A percentile compares a stretch with the other conserved stretches of the same genome.
Conservation (phyloP, 768 basidiomycete genomes). For the Mrakia blollopis region DNA sequence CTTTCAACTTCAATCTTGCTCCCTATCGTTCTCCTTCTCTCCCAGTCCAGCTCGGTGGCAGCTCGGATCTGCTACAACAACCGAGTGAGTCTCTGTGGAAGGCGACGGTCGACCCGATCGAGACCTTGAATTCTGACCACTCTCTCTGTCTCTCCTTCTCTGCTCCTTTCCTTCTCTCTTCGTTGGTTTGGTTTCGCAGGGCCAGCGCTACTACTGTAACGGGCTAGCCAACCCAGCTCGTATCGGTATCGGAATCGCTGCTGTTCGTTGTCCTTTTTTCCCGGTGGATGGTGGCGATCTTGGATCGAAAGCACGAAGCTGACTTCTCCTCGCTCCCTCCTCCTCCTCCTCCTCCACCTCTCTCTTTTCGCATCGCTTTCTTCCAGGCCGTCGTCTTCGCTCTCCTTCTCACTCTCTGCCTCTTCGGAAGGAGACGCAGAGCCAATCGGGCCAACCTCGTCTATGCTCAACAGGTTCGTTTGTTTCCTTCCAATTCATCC, state of each 20-base stretch:
- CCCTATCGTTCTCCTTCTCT: neutral
- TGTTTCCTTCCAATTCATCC: too few species aligned
- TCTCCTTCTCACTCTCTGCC: neutral
- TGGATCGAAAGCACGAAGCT: neutral
- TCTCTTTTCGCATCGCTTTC: neutral
- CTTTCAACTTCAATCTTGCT: neutral
- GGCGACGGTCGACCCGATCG: neutral
- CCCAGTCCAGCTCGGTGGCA: neutral
- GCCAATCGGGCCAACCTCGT: constrained; percentile 11
- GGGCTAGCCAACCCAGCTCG: constrained; percentile 39
- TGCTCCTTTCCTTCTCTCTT: neutral
- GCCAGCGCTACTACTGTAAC: constrained; percentile 35
- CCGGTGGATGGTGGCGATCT: neutral
- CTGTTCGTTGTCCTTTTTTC: constrained; percentile 12
- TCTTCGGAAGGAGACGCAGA: neutral
- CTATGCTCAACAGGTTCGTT: constrained; percentile 12
- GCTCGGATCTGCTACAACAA: neutral
- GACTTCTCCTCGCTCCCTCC: neutral
- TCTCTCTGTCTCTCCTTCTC: neutral
- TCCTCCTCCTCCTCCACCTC: neutral
- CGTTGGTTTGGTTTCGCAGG: too few species aligned
- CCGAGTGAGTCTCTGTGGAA: neutral
- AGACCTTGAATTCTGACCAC: neutral
- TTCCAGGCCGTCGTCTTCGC: constrained; percentile 8
- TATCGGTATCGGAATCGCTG: constrained; percentile 42